A percentile compares a stretch with the other conserved stretches of the same genome.
phyloP scores from a whole-genome alignment of 2,329 filamentous ascomycete genomes.

The Dactylellina haptotyla region DNA sequence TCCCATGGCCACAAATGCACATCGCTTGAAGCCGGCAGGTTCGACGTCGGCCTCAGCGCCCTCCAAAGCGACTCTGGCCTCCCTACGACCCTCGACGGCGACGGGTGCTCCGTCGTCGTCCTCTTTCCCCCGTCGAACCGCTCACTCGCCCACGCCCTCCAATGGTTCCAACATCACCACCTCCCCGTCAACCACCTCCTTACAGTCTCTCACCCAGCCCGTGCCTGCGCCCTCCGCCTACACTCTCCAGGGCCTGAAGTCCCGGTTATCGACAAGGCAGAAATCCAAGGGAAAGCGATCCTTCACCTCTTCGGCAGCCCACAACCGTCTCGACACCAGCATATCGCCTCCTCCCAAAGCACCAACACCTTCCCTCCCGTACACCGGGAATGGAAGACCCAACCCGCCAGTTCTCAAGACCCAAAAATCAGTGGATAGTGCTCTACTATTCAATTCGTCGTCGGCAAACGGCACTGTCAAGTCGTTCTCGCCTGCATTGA shows the following conservation, averaged over 20 bases:
- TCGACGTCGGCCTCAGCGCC: conserved; percentile 52
- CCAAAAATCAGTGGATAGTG: conserved; percentile 51
- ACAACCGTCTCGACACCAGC: conserved; percentile 31
- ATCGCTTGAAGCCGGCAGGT: conserved; percentile 54
- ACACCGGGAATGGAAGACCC: conserved; percentile 32
- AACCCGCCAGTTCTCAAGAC: conserved; percentile 46
- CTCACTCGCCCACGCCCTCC: conserved; percentile 52
- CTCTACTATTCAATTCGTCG: conserved; percentile 35
- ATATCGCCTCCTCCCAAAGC: conserved; percentile 39
- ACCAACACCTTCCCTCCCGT: conserved; percentile 20
- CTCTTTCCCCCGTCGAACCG: conserved; percentile 35
- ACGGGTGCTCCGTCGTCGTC: conserved; percentile 50
- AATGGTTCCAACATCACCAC: conserved; percentile 51
- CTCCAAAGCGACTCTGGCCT: conserved; percentile 47
- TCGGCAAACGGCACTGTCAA: conserved; percentile 30
- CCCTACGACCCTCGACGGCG: conserved; percentile 49
- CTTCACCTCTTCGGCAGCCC: conserved; percentile 37
- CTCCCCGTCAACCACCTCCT: conserved; percentile 46
- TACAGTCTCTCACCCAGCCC: conserved; percentile 48
- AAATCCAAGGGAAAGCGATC: conserved; percentile 52
- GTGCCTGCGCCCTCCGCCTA: conserved; percentile 37
- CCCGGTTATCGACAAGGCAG: conserved; percentile 50
- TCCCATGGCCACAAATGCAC: conserved; percentile 53
- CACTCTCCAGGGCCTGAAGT: conserved; percentile 45
- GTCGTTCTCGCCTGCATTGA: conserved; percentile 34